Percentiles rank a stretch among this genome's conserved stretches.
Evolutionary conservation across 2,329 filamentous ascomycete genomes (phyloP).

Genomic region (Didymella pomorum): DNA sequence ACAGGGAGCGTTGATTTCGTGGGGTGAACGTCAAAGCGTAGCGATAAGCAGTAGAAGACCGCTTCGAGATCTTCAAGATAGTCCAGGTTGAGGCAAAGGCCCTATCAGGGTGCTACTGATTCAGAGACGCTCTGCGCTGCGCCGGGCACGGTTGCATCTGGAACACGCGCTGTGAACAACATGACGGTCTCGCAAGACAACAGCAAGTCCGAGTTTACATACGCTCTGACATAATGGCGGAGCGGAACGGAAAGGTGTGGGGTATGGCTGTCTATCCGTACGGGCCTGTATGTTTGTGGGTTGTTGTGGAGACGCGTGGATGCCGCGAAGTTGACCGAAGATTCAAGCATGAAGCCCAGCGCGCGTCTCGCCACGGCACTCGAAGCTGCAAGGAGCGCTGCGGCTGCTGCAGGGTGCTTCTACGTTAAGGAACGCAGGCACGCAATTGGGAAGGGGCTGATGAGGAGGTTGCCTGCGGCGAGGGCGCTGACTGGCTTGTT

Average conservation of each 20-base stretch:
- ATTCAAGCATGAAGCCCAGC: background rate
- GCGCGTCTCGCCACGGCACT: constrained; percentile 1
- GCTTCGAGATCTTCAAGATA: constrained; percentile 17
- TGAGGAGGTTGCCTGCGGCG: constrained; percentile 23
- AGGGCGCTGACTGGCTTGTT: constrained; percentile 16
- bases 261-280: constrained; percentile 23
- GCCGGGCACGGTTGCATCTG: constrained; percentile 15
- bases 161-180: constrained; percentile 7
- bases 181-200: constrained; percentile 1
- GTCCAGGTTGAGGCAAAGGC: constrained; percentile 16
- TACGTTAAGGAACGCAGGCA: constrained; percentile 19
- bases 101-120: constrained; percentile 16
- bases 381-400: constrained; percentile 27
- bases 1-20: constrained; percentile 22
- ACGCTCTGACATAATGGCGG: constrained; percentile 33
- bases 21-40: constrained; percentile 30
- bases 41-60: constrained; percentile 32
- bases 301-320: constrained; percentile 25
- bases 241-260: constrained; percentile 27
- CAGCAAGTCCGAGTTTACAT: constrained; percentile 12
- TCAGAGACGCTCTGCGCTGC: constrained; percentile 11
- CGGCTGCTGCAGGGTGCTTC: constrained; percentile 25
- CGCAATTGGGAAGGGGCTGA: constrained; percentile 24
- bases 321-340: constrained; percentile 3
- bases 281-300: constrained; percentile 18